A percentile compares a stretch with the other conserved stretches of the same genome.
Conservation (phyloP, 768 basidiomycete genomes). For the Phlebiopsis flavidoalba region DNA sequence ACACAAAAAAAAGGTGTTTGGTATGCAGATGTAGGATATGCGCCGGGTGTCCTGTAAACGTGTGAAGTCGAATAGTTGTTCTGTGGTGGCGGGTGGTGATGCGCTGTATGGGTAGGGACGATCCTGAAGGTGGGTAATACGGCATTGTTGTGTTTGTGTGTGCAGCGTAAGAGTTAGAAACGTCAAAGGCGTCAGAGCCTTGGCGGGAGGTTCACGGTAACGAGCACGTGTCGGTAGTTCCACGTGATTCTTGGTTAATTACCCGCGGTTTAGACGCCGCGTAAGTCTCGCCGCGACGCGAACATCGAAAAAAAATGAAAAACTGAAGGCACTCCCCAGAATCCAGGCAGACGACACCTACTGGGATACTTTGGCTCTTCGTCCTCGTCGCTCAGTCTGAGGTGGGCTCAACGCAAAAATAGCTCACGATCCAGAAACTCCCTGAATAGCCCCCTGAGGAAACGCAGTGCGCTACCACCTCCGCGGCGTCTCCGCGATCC, state of each 20-base stretch:
- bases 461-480: background rate
- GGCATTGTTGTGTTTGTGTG: constrained; percentile 19
- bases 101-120: constrained; percentile 64
- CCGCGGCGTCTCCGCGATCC: background rate
- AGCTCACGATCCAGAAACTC: background rate
- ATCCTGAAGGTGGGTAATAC: constrained; percentile 34
- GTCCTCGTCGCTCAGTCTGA: background rate
- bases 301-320: background rate
- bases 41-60: constrained; percentile 16
- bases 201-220: background rate
- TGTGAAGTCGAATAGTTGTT: constrained; percentile 6
- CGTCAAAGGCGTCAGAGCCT: background rate
- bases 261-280: background rate
- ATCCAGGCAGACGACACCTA: constrained; percentile 42
- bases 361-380: constrained; percentile 22
- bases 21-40: constrained; percentile 23
- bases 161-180: background rate
- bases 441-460: background rate
- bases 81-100: constrained; percentile 33
- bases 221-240: background rate
- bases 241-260: background rate
- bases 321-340: constrained; percentile 6
- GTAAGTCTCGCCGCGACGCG: background rate
- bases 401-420: background rate
- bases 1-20: constrained; percentile 35